Base-by-base conservation (phyloP, 805 yeast genomes). In the Saturnispora bothae region DNA sequence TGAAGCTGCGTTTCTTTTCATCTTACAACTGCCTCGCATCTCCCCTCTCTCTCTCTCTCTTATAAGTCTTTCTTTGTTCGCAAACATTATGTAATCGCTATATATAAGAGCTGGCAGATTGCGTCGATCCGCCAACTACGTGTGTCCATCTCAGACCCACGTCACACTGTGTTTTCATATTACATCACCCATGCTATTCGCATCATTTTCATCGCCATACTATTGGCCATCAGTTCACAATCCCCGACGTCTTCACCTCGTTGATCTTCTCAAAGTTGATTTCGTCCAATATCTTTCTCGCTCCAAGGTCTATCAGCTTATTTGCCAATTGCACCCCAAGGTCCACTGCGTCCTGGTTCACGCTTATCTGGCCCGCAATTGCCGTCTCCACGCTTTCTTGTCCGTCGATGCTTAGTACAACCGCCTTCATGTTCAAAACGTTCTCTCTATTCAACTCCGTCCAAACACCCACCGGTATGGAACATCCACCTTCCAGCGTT, bases 381-480 rank as follows among this genome's bases (percentile, higher is more conserved):
- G 60, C 63, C 43, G 71, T 80, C 52, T 82, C 83, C 13, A 86
- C 86, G 25, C 61, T 66, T 44, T 73, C 66, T 5, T 63, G 59
- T 10, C 98, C 98, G 56, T 88, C 95, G 8, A 88, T 88, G 44
- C 81, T 73, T 23, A 86, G 81, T 13, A 89, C 94, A 27, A 82
- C 69, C 5, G 83, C 94, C 46, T 73, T 72, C 44, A 88, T 60
- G 4, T 55, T 51, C n/a, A n/a, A n/a, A 39, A 86, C 65, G 7
- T 46, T 47, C 27, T 67, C 60, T 2, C 35, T 48, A 16, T 57
- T 60, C 38, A 70, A 59, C 46, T 70, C 61, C 7, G 51, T 46
- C n/a, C 86, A 68, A 21, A 85, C 95, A 37, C 98, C 98, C 47
- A 92, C 83, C 5, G 98, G 98, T 14, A 92, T 96, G 1, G 96